Evolutionary conservation across 768 basidiomycete species (phyloP), one percentile per base, ranked within the genome.

Genomic region (Suillus decipiens): DNA sequence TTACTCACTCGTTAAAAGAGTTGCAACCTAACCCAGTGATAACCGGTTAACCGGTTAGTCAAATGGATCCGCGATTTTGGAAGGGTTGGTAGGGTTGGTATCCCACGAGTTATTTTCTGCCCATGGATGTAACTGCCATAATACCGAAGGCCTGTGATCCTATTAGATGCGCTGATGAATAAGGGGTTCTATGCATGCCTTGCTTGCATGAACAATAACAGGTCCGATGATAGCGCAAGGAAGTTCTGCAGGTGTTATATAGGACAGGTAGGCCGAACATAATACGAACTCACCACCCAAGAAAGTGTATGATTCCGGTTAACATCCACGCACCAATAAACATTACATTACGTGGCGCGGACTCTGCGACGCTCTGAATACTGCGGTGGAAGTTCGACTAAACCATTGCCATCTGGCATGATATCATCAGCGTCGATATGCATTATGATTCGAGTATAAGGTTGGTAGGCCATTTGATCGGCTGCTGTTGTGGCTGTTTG

Each of bases 241-340:
- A 88, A 68, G 84, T 82, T 85, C 70, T 68, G 60, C 39, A 68
- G 50, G 45, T 61, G 39, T 69, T 65, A 67, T 24, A 39, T 61
- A 37, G 41, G 15, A 56, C 34, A 10, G 3, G 15, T 36, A 42
- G 68, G 24, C 59, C 53, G 50, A 56, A n/a, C 7, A 37, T 33
- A 11, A n/a, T n/a, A 22, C 28, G 50, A 33, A 73, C 83, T 66
- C 84, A 4, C 72, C 73, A 8, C 73, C 53, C 57, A 69, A 74
- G 76, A 86, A 87, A 70, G 84, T 83, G 77, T 81, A 85, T 86
- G 61, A 84, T 68, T 51, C 85, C 85, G 64, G 81, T 82, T 62
- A 86, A 76, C 83, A 85, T 83, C 19, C 86, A 85, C 53, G 81
- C 83, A 60, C 85, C 84, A 59, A 83, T 82, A 76, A 86, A 88